Conservation (phyloP, 2,329 filamentous ascomycete species). For the Mollisia scopiformis region DNA sequence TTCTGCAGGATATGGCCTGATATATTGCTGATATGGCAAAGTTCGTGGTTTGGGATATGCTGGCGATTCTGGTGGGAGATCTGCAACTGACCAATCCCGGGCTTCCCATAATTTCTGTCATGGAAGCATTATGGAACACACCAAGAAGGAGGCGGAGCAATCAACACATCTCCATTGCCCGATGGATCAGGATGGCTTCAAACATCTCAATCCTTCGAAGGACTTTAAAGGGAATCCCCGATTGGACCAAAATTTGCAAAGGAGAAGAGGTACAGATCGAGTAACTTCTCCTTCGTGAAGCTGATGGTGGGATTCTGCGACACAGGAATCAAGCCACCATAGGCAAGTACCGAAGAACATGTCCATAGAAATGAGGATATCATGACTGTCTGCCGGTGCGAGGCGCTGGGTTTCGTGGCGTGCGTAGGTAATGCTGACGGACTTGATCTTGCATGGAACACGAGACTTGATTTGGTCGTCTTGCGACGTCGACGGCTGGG, state of each 20-base stretch:
- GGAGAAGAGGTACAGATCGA: neutral
- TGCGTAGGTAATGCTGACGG: slow-evolving; percentile 6
- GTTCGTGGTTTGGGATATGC: neutral
- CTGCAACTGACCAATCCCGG: slow-evolving; percentile 12
- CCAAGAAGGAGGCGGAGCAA: slow-evolving; percentile 20
- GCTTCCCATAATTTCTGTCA: neutral
- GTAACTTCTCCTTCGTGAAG: neutral
- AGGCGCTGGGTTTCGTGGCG: neutral
- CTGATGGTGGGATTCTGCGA: neutral
- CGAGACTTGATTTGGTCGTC: slow-evolving; percentile 2
- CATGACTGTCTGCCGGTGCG: neutral
- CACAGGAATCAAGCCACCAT: neutral
- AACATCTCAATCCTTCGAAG: neutral
- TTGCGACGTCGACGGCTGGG: too few species aligned
- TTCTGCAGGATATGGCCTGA: neutral
- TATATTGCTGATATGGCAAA: neutral
- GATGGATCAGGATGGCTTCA: neutral
- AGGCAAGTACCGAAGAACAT: neutral
- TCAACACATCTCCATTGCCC: slow-evolving; percentile 7
- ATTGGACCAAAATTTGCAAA: neutral
- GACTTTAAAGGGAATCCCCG: neutral
- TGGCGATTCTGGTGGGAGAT: neutral
- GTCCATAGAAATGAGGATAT: neutral
- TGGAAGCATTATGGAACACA: slow-evolving; percentile 22
- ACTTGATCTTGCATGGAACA: neutral